Evolutionary conservation across 805 yeast species (phyloP), one percentile per base, ranked within the genome.

Genomic region (Yarrowia sp.): DNA sequence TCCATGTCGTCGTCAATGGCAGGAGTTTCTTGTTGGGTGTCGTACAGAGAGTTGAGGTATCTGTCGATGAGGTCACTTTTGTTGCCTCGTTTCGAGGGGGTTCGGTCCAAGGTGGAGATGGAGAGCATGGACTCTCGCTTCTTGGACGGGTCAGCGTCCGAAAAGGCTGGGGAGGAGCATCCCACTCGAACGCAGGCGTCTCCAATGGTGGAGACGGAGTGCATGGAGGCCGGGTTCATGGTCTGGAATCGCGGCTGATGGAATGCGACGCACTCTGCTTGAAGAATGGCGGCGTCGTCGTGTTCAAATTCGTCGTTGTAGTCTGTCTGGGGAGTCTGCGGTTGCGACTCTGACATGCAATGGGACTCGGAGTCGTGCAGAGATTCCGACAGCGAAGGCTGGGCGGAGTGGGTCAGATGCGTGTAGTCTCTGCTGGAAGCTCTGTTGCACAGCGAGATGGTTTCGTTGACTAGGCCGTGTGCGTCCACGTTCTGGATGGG

Each of bases 401-500:
- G 44, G n/a, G 61, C 46, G 14, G 61, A 54, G 46, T 54, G 61
- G 17, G 17, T 9, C 30, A 19, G 26, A 33, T 36, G 61, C 2
- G 46, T 38, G 46, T 54, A 54, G 35, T 54, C 46, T 26, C 61
- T 36, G 36, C 35, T 38, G 26, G 61, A 54, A 35, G 38, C 61
- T 14, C 30, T 10, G 61, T 54, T 54, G 3, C 30, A 6, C 44
- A 54, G 61, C 26, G 41, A 51, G 41, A 51, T 51, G 41, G 58
- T 51, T 17, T 51, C 41, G 41, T 51, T 51, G 40, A 22, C 30
- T 4, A 22, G 28, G 26, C 12, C 17, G 12, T 12, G 12, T 6
- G 41, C 58, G 41, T 51, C 58, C 58, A 51, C 58, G 58, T 51
- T 51, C 26, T 51, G 58, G 41, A 51, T 51, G 22, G 58, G 58